Evolutionary conservation across 306 rosid species (phyloP), one percentile per base, ranked within the genome.

Genomic region (Rosa lucieae): DNA sequence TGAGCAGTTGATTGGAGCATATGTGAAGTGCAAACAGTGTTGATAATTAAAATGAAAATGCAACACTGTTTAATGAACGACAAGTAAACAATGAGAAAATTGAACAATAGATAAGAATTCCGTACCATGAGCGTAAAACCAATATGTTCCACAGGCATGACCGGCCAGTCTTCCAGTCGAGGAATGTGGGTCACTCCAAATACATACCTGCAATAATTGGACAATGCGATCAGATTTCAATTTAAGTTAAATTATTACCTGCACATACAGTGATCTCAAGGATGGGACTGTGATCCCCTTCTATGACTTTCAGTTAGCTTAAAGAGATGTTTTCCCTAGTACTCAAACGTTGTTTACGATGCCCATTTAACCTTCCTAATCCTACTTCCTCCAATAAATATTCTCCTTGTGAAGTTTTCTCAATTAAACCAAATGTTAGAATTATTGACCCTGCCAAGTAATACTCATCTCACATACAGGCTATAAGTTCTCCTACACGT

Each of bases 151-250:
- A 90, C 94, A 0, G 97, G 97, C 94, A 92, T 90, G 53, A 92
- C 97, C 46, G 93, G 93, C 94, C 94, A 92, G 85, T 90, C 97
- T 87, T 90, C 93, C 75, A 90, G 81, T 51, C 94, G 87, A 26
- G 97, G 97, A 84, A 92, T 90, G 67, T 86, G 92, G 9, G 97
- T 92, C 67, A 90, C 70, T 74, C 97, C 97, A 82, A 90, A 92
- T 52, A 89, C 89, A 81, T 92, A 92, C 93, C 97, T 92, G 88
- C 15, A 84, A 74, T 47, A 61, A 40, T 77, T 72, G 67, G 70
- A 48, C 47, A 32, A 14, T 6, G 13, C 2, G 8, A 63, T 62
- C 72, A 47, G 20, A 59, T 44, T 55, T 52, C 32, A 59, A n/a
- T 39, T 53, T 3, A n/a, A 52, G 20, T 49, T 72, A 39, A 18